Conservation (phyloP, 108 stramenopile genomes). For the Fistulifera solaris region DNA sequence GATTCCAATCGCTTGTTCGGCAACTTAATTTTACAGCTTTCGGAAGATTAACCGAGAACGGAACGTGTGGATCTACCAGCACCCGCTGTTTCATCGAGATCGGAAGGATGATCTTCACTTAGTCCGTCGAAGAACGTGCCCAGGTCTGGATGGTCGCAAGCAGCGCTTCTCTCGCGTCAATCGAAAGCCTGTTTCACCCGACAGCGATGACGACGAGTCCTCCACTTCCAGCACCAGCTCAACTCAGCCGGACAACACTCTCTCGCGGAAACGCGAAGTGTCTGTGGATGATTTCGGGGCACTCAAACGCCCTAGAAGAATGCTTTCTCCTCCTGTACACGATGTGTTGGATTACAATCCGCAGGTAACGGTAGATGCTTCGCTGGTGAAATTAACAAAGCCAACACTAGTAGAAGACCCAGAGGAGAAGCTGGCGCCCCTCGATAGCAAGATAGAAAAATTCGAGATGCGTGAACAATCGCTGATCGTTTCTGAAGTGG, state of each 20-base stretch:
- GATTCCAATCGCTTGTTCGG: slow-evolving; percentile 90
- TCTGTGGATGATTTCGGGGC: not conserved
- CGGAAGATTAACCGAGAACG: slow-evolving; percentile 84
- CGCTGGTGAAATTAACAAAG: not conserved
- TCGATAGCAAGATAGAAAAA: slow-evolving; percentile 1
- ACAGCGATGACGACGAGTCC: slow-evolving; percentile 14
- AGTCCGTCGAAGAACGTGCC: slow-evolving; percentile 82
- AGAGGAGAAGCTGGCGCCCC: not conserved
- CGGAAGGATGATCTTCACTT: slow-evolving; percentile 78
- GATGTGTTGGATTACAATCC: too few relatives aligned
- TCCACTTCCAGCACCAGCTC: slow-evolving; percentile 6
- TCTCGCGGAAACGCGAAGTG: slow-evolving; percentile 6
- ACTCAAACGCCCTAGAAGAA: slow-evolving; percentile 14
- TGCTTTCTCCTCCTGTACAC: not conserved
- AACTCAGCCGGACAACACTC: not conserved
- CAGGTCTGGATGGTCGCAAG: slow-evolving; percentile 74
- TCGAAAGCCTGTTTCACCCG: slow-evolving; percentile 21
- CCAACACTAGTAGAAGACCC: not conserved
- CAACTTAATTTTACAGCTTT: slow-evolving; percentile 70
- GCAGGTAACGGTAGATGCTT: slow-evolving; percentile 1
- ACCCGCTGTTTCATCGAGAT: slow-evolving; percentile 87
- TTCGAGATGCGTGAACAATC: slow-evolving; percentile 31
- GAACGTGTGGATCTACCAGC: slow-evolving; percentile 93
- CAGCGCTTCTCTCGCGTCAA: slow-evolving; percentile 42
- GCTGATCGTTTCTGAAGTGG: slow-evolving; percentile 42